Evolutionary conservation across 2,329 filamentous ascomycete species (phyloP), one percentile per base, ranked within the genome.

Genomic region (Ceratocystis smalleyi): DNA sequence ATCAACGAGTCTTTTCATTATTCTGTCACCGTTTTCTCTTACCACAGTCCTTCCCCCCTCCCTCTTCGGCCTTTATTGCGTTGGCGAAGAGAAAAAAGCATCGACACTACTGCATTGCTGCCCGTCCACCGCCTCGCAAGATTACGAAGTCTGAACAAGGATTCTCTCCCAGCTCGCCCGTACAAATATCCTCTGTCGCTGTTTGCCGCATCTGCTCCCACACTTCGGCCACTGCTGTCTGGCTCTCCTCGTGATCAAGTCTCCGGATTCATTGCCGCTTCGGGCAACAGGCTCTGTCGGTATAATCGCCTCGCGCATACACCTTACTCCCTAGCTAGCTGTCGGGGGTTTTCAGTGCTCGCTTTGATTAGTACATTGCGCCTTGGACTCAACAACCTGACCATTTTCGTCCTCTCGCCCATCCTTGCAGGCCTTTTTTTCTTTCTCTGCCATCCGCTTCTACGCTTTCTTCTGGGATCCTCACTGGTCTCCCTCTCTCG

Each of bases 101-200:
- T 32, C 51, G 27, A 55, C 51, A 55, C 22, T 7, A 55, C 51
- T 55, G 51, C 51, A 55, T 55, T 55, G 51, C 51, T 55, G 51
- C 51, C 51, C 51, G 51, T 6, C 51, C 51, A 55, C 51, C 51
- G 51, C 51, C 51, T 55, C 51, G 17, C 51, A 15, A 27, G 51
- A 10, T 55, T 55, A 55, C 51, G 51, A 55, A 55, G 3, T 55
- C 27, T 32, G 22, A 27, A 55, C 51, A 55, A 27, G 51, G 51
- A 55, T 55, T 32, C 2, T 22, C 51, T 15, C 22, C 15, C 12
- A 30, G 27, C 12, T 40, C 35, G 35, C 17, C 19, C n/a, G 47
- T 49, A 22, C 47, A 49, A 49, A 49, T 22, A 19, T 49, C 35
- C 10, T 40, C 47, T 49, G 51, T 55, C 51, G 51, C 15, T n/a